phyloP scores from a whole-genome alignment of 768 basidiomycete species.

The Termitomyces sp. region DNA sequence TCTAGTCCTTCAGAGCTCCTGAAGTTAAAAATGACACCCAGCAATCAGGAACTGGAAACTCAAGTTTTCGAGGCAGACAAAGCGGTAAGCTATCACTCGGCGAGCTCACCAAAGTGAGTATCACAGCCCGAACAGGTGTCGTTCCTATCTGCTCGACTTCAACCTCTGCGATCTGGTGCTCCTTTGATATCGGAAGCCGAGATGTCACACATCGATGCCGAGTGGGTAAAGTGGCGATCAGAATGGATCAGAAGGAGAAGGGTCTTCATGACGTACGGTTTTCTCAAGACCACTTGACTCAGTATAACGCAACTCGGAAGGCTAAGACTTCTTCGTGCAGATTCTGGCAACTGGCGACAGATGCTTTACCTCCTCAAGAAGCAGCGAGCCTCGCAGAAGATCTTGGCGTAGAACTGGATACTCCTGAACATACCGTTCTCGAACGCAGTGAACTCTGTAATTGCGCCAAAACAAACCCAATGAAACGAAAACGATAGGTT shows the following conservation, averaged over 20 bases:
- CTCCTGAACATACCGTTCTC: conserved; percentile 59
- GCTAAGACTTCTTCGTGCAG: conserved; percentile 33
- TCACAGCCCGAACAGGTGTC: conserved; percentile 33
- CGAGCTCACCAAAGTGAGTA: conserved; percentile 2
- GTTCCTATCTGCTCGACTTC: conserved; percentile 43
- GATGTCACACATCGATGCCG: conserved; percentile 57
- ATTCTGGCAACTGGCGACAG: conserved; percentile 70
- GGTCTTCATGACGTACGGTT: conserved; percentile 67
- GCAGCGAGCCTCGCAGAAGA: conserved; percentile 64
- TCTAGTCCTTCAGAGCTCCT: conserved; percentile 46
- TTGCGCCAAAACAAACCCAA: conserved; percentile 22
- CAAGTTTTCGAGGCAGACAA: conserved; percentile 46
- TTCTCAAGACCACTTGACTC: neutral
- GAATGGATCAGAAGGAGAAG: conserved; percentile 80
- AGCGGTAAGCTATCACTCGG: conserved; percentile 37
- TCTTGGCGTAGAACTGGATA: conserved; percentile 77
- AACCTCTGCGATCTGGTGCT: conserved; percentile 62
- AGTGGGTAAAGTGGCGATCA: conserved; percentile 75
- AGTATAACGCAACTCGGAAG: neutral
- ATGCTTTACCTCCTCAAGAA: conserved; percentile 62
- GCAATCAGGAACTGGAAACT: conserved; percentile 56
- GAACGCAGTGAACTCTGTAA: conserved; percentile 61
- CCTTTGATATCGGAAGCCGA: conserved; percentile 69
- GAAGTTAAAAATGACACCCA: conserved; percentile 60
- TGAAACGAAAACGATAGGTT: conserved; percentile 48